Evolutionary conservation across 352 stramenopile genomes (phyloP).

Genomic region (Aphanomyces stellatus): DNA sequence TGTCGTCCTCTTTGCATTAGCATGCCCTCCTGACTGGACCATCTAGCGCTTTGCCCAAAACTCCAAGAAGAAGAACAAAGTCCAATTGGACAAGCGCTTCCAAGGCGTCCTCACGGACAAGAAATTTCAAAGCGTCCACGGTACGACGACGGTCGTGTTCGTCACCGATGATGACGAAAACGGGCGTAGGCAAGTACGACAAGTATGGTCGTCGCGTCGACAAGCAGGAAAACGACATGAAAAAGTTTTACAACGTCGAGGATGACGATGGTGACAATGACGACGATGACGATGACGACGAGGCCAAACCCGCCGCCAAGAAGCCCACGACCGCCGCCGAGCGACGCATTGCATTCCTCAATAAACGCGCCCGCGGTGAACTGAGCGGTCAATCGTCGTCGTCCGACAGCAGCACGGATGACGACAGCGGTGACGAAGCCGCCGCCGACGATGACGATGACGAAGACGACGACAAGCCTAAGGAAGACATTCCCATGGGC

Average conservation of each 20-base stretch:
- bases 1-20: neutral
- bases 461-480: constrained; percentile 34
- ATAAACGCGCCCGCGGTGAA: constrained; percentile 78
- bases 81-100: constrained; percentile 77
- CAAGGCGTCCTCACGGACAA: constrained; percentile 60
- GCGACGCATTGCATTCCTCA: constrained; percentile 68
- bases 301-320: constrained; percentile 39
- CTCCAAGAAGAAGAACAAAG: constrained; percentile 72
- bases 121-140: constrained; percentile 69
- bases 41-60: constrained; percentile 59
- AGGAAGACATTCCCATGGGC: constrained; percentile 72
- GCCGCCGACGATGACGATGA: constrained; percentile 21
- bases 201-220: constrained; percentile 80
- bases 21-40: too few species aligned
- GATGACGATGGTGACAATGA: constrained; percentile 34
- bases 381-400: constrained; percentile 44
- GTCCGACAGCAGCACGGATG: constrained; percentile 37
- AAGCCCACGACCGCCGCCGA: constrained; percentile 27
- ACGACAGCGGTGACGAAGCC: constrained; percentile 33
- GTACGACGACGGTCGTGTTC: constrained; percentile 11
- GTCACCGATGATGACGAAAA: neutral
- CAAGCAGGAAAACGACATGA: constrained; percentile 64
- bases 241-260: constrained; percentile 74
- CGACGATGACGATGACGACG: constrained; percentile 20
- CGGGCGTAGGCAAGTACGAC: constrained; percentile 55